Evolutionary conservation across 352 stramenopile genomes (phyloP), one percentile per base, ranked within the genome.

Genomic region (Paralagenidium karlingii): DNA sequence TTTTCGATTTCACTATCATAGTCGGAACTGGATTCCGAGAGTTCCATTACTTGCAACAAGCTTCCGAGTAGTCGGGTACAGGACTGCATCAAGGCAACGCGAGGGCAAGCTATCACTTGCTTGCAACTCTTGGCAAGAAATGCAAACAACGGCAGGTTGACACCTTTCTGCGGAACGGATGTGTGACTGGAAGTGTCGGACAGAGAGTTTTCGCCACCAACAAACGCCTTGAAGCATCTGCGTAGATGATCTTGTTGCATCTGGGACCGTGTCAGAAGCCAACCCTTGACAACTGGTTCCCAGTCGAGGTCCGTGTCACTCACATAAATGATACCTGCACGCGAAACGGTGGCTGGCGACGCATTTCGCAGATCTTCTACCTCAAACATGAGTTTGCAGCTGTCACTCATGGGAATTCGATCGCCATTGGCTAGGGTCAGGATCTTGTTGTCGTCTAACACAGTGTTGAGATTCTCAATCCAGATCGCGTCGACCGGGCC

Each of bases 391-490:
- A 94, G 82, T 46, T 96, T 95, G 51, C 67, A 82, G 30, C 78
- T 82, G 19, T 82, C 65, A 3, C 67, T 82, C 84, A 96, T 96
- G 0, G 87, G 74, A 19, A 97, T 82, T 18, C 84, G 73, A 47
- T 97, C 85, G 13, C 88, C 88, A 51, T 96, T 96, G 1, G 86
- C 84, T 1, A 97, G 55, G 25, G 84, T 96, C 29, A 97, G 49
- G 8, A 91, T 87, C 60, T 94, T 96, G 58, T 96, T 96, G 58
- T 97, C 88, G 44, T 97, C 88, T 3, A 97, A 56, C 5, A 96
- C 88, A 0, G 87, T 96, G 60, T 97, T 97, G 33, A 97, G 78
- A 51, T 97, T 96, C 51, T 97, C 88, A 40, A 97, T 96, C 88
- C 88, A 97, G 15, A 96, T 65, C 3, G 88, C 81, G 41, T 97